Percentiles rank a stretch among this genome's conserved stretches.
Conservation (phyloP, 257 asterid species). For the Asclepias syriaca region DNA sequence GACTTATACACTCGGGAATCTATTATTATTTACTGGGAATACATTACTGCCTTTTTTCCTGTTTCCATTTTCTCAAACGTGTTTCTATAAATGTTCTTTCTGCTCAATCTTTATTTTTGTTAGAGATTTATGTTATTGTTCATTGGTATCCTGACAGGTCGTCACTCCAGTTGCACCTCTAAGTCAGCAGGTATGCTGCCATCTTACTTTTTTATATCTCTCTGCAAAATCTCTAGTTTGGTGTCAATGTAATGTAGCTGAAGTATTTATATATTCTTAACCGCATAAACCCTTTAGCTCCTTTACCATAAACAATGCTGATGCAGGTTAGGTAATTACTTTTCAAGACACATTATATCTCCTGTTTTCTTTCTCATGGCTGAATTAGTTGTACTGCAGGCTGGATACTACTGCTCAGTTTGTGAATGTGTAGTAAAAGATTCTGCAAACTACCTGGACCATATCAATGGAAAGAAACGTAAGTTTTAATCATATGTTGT, state of each 20-base stretch:
- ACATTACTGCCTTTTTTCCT: neutral
- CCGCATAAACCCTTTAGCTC: neutral
- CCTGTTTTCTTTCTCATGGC: conserved; percentile 4
- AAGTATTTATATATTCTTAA: neutral
- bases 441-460: conserved; percentile 98
- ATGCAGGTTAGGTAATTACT: neutral
- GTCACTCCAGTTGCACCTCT: conserved; percentile 98
- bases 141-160: conserved; percentile 56
- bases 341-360: neutral
- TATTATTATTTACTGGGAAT: neutral
- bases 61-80: neutral
- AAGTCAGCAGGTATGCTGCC: conserved; percentile 86
- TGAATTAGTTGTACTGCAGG: conserved; percentile 50
- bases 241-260: neutral
- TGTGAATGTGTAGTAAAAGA: conserved; percentile 99
- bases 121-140: neutral
- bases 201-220: conserved; percentile 3
- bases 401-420: conserved; percentile 95
- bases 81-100: neutral
- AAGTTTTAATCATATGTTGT: conserved; percentile 24
- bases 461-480: conserved; percentile 99
- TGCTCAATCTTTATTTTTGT: neutral
- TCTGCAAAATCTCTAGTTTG: neutral
- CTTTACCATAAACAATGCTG: neutral
- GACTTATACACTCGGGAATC: neutral